Conservation (phyloP, 495 filamentous ascomycete species). For the Clohesyomyces aquaticus region DNA sequence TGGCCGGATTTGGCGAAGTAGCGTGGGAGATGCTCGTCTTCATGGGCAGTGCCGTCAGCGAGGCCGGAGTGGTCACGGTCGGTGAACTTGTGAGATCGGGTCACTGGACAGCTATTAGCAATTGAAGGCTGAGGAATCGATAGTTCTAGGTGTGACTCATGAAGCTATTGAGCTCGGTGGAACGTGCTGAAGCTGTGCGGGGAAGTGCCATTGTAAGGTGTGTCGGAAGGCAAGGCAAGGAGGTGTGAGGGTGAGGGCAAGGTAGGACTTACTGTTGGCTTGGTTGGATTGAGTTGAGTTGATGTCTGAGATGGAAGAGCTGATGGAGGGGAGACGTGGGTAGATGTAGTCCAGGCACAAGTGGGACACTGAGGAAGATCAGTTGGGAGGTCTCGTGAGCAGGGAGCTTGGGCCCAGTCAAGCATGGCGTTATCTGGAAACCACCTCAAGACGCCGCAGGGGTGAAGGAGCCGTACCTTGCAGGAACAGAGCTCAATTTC, state of each 20-base stretch:
- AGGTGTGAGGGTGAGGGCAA: neutral
- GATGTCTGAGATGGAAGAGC: constrained; percentile 25
- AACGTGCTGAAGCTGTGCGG: neutral
- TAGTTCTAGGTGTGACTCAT: constrained; percentile 1
- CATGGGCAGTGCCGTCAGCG: constrained; percentile 63
- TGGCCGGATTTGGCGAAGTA: constrained; percentile 91
- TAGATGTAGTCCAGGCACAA: constrained; percentile 32
- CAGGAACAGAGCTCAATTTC: constrained; percentile 20
- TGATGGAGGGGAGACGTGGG: constrained; percentile 22
- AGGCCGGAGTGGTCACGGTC: constrained; percentile 81
- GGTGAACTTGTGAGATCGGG: constrained; percentile 89
- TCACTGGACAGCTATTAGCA: constrained; percentile 63
- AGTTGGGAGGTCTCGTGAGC: constrained; percentile 28
- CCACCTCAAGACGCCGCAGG: constrained; percentile 10
- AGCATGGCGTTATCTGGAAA: constrained; percentile 19
- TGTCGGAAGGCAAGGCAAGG: neutral
- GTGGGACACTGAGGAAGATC: constrained; percentile 19
- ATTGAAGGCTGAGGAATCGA: constrained; percentile 1
- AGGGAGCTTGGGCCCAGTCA: constrained; percentile 36
- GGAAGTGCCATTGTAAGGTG: neutral
- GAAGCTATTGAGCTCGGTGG: constrained; percentile 7
- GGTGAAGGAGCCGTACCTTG: constrained; percentile 35
- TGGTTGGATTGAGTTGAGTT: constrained; percentile 19
- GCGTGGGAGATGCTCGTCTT: constrained; percentile 77
- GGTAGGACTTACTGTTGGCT: constrained; percentile 30